These are phyloP conservation scores for Thermothelomyces thermophilus DNA, from an alignment of 2,329 filamentous ascomycete genomes.

Conservation along the genomic window DNA sequence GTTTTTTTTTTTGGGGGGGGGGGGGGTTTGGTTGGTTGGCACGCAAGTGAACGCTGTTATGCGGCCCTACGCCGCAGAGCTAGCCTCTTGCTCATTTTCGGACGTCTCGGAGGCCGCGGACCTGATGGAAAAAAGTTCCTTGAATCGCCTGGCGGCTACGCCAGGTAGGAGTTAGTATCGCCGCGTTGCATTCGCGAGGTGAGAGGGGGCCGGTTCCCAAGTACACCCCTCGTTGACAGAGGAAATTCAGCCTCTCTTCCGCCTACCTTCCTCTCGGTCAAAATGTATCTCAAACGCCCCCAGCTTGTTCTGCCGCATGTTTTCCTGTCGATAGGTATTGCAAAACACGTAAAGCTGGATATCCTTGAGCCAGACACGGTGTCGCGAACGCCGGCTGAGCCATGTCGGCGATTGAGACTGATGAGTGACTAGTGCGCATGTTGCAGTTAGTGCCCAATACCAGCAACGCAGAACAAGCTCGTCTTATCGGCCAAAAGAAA, in stretches of 20 bases:
- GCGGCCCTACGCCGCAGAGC: background rate
- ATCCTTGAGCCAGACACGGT: constrained; percentile 46
- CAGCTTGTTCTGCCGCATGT: constrained; percentile 42
- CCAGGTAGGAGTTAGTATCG: background rate
- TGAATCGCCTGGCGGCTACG: constrained; percentile 21
- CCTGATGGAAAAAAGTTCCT: constrained; percentile 18
- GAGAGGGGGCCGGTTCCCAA: no score
- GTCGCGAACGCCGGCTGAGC: constrained; percentile 42
- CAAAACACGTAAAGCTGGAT: constrained; percentile 55
- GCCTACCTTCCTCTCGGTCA: constrained; percentile 34
- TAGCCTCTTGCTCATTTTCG: constrained; percentile 10
- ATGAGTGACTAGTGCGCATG: constrained; percentile 41
- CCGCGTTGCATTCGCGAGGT: no score
- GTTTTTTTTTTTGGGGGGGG: no score
- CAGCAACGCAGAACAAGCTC: background rate
- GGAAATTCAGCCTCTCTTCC: background rate
- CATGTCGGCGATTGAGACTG: constrained; percentile 43
- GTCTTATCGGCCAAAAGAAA: background rate
- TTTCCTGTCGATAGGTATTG: constrained; percentile 46
- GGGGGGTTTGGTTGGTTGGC: no score
- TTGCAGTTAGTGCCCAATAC: background rate
- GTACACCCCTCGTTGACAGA: no score
- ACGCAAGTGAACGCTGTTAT: no score
- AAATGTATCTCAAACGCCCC: constrained; percentile 49
- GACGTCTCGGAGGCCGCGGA: constrained; percentile 14